phyloP scores from a whole-genome alignment of 768 basidiomycete genomes.

The Leccinum subgranulosum region DNA sequence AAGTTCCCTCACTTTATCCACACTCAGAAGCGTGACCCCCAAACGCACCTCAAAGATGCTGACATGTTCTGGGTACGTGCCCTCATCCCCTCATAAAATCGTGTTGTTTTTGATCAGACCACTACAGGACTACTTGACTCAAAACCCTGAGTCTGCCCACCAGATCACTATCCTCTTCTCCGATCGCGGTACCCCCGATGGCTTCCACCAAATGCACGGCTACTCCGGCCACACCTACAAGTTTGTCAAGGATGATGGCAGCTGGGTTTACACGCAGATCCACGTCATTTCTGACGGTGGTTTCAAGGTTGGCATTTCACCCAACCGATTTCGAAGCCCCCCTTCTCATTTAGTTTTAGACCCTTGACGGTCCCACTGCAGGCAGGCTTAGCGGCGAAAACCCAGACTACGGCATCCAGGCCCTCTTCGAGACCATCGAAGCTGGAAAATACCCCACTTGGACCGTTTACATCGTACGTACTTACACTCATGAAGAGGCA shows the following conservation, averaged over 20 bases:
- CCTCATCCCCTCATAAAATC: background rate
- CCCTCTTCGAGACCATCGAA: slow-evolving; percentile 81
- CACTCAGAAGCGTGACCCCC: slow-evolving; percentile 88
- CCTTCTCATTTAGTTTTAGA: slow-evolving; percentile 39
- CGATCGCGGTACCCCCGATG: slow-evolving; percentile 93
- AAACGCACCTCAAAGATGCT: slow-evolving; percentile 85
- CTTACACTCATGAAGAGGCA: background rate
- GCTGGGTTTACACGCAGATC: slow-evolving; percentile 84
- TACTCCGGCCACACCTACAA: slow-evolving; percentile 94
- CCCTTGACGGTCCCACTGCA: slow-evolving; percentile 67
- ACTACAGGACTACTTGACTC: slow-evolving; percentile 78
- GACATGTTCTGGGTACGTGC: slow-evolving; percentile 77
- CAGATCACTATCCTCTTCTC: slow-evolving; percentile 89
- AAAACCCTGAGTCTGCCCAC: slow-evolving; percentile 88
- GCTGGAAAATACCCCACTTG: slow-evolving; percentile 77
- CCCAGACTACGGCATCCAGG: slow-evolving; percentile 81
- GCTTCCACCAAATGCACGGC: slow-evolving; percentile 84
- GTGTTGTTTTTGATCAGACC: background rate
- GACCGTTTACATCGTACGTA: slow-evolving; percentile 79
- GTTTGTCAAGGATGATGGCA: slow-evolving; percentile 80
- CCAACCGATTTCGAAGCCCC: background rate
- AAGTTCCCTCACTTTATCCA: slow-evolving; percentile 96
- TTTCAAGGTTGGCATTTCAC: slow-evolving; percentile 55
- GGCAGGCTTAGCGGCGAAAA: slow-evolving; percentile 64
- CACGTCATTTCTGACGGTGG: slow-evolving; percentile 79